Evolutionary conservation across 495 filamentous ascomycete genomes (phyloP), one percentile per base, ranked within the genome.

Genomic region (Podospora pseudocomata): DNA sequence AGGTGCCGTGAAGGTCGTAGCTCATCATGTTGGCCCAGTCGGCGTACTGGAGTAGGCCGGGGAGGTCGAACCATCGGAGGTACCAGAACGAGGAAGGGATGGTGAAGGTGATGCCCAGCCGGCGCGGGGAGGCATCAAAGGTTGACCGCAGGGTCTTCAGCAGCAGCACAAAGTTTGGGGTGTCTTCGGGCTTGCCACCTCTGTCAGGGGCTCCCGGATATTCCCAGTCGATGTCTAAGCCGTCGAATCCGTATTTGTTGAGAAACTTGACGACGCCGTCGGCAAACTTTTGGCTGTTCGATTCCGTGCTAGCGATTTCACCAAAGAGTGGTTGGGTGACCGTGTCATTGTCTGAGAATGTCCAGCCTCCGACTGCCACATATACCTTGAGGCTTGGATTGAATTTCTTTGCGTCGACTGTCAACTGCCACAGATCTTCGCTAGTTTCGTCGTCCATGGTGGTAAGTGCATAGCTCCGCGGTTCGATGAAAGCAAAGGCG

Each of bases 1-100:
- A 79, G 0, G 63, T 64, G 5, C 78, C 76, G 68, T 78, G 79
- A 0, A 86, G 59, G 68, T 86, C 83, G 66, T 88, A 88, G 2
- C 72, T 74, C 86, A 89, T 89, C 15, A 88, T 4, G 64, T 88
- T 87, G 64, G 84, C 82, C 79, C 80, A 89, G 69, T 85, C 81
- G 5, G 85, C 73, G 23, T 70, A 19, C 18, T 65, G 18, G 34
- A 81, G 67, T n/a, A 87, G 71, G 0, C 53, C 63, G 0, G 67
- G 64, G 13, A 87, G 27, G 60, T 88, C 82, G 68, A 88, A 88
- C 49, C 78, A 67, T 39, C 79, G 80, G 0, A 89, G 70, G 72
- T 89, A 88, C 85, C 86, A 87, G 66, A 81, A 87, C 0, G 73
- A 79, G 0, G 81, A 67, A 2, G 84, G 85, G 1, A 79, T 59